Evolutionary conservation across 257 asterid genomes (phyloP), one percentile per base, ranked within the genome.

Genomic region (Nicotiana benthamiana): DNA sequence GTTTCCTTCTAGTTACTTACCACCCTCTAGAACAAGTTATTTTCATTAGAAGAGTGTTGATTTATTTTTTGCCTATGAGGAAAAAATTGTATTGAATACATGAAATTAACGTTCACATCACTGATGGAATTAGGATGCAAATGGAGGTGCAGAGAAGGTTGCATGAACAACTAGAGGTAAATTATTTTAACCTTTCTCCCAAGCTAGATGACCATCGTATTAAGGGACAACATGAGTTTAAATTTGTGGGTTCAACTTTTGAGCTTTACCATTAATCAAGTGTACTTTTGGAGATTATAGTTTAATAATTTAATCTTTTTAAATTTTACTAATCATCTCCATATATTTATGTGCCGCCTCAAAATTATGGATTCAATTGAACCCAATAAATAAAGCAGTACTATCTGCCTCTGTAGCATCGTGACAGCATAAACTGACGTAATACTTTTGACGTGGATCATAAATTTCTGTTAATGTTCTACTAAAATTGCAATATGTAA

Each of bases 91-190:
- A 62, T 46, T 77, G 24, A 46, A 56, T 75, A 43, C 62, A 64
- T 83, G 75, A 79, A 81, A 80, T 75, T 90, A 84, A 88, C 80
- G 53, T 80, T 85, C 86, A 84, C 26, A 66, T 85, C 77, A 84
- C 80, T 90, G 84, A 91, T 91, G 86, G 86, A 87, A 88, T 87
- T 81, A 93, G 99, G 97, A 96, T 94, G 98, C 99, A 96, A 87
- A 93, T 93, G 97, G 99, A 96, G 85, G 99, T 96, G 79, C 97
- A 94, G 82, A 82, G 97, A 91, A 89, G 99, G 84, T 93, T 96
- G 82, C 98, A 96, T 64, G 99, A 96, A 85, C 99, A 96, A 77
- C 46, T 96, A 54, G 99, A 95, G 98, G 98, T 93, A 89, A 72
- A 66, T 15, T 3, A 28, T 61, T 78, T 36, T 74, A 36, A 2